These are phyloP conservation scores for Carex cristatella DNA, from an alignment of 176 grass and related monocot genomes.

Conservation along the genomic window DNA sequence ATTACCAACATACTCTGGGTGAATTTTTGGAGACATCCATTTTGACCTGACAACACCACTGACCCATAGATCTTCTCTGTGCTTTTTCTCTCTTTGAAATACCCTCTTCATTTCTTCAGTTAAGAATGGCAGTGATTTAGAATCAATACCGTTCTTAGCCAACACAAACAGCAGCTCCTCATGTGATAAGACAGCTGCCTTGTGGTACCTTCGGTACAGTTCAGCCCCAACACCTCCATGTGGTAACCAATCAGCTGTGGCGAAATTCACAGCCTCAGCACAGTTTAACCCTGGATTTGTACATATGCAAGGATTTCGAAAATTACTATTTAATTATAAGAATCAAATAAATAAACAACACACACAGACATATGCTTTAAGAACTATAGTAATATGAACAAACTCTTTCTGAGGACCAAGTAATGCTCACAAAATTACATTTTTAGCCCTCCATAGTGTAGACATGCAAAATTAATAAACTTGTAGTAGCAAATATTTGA, in stretches of 20 bases:
- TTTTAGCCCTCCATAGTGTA: background rate
- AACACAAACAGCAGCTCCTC: slow-evolving; percentile 82
- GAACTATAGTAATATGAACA: background rate
- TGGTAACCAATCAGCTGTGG: slow-evolving; percentile 88
- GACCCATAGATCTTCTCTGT: slow-evolving; percentile 66
- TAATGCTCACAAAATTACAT: background rate
- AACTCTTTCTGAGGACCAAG: background rate
- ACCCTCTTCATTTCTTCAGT: slow-evolving; percentile 65
- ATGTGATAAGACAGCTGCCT: slow-evolving; percentile 78
- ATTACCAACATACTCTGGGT: slow-evolving; percentile 62
- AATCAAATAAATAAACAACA: background rate
- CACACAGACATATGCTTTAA: background rate
- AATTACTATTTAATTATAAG: background rate
- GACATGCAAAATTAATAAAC: background rate
- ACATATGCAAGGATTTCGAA: background rate
- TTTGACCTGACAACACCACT: slow-evolving; percentile 70
- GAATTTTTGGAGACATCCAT: slow-evolving; percentile 44
- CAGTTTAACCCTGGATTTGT: slow-evolving; percentile 71
- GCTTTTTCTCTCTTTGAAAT: slow-evolving; percentile 64
- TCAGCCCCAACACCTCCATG: slow-evolving; percentile 83
- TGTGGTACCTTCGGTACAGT: slow-evolving; percentile 68
- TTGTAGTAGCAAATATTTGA: background rate
- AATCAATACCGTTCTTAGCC: slow-evolving; percentile 59
- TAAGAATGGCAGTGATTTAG: slow-evolving; percentile 52
- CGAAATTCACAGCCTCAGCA: slow-evolving; percentile 96